These are phyloP conservation scores for Phytophthora boehmeriae DNA, from an alignment of 352 stramenopile genomes.

Conservation along the genomic window DNA sequence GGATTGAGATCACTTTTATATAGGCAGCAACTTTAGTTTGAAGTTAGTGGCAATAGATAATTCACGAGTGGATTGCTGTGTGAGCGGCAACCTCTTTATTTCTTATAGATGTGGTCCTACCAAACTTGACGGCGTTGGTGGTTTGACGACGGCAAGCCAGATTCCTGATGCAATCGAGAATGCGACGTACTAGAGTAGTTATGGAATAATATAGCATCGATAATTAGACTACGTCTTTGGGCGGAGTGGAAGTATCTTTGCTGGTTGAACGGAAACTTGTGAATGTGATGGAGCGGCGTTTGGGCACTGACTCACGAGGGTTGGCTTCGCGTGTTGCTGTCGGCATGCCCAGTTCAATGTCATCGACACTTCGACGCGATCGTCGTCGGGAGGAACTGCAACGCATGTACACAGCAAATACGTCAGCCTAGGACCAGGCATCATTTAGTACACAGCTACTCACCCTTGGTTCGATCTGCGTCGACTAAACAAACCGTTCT, in stretches of 20 bases:
- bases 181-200: neutral
- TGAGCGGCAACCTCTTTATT: conserved; percentile 17
- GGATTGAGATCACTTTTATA: conserved; percentile 44
- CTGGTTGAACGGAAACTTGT: conserved; percentile 47
- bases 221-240: conserved; percentile 26
- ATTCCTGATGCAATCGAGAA: too few species aligned
- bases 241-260: conserved; percentile 17
- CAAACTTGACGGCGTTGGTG: too few species aligned
- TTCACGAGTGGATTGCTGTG: conserved; percentile 15
- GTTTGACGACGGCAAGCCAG: too few species aligned
- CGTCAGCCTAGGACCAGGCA: neutral
- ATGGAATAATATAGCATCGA: neutral
- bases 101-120: conserved; percentile 13
- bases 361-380: conserved; percentile 63
- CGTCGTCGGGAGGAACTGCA: conserved; percentile 18
- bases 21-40: too few species aligned
- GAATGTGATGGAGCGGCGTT: conserved; percentile 83
- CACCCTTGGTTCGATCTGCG: conserved; percentile 52
- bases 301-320: conserved; percentile 49
- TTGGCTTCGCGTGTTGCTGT: conserved; percentile 53
- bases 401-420: conserved; percentile 8
- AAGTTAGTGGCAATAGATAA: conserved; percentile 18
- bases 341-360: conserved; percentile 79
- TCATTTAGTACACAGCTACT: conserved; percentile 28
- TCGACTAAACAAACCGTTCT: conserved; percentile 57